Evolutionary conservation across 352 stramenopile genomes (phyloP).

Genomic region (Thalassiosira hispida): DNA sequence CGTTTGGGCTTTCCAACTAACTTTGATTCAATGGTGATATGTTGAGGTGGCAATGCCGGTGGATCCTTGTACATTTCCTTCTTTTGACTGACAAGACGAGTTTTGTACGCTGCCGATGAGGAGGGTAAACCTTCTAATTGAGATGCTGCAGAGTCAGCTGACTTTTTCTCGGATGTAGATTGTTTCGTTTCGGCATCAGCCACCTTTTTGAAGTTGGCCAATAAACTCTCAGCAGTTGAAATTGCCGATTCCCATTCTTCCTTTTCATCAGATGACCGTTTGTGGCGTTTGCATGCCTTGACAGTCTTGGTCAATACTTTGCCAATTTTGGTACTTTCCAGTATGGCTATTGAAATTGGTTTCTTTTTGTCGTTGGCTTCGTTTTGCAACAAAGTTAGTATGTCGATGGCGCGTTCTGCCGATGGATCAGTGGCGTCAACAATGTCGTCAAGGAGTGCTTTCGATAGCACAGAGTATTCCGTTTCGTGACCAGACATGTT

Average conservation of each 20-base stretch:
- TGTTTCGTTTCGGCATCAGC: conserved; percentile 39
- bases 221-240: conserved; percentile 26
- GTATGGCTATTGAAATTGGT: conserved; percentile 30
- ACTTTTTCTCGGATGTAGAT: neutral
- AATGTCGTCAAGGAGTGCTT: no score
- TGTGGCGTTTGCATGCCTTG: conserved; percentile 62
- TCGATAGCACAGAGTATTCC: no score
- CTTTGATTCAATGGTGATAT: conserved; percentile 52
- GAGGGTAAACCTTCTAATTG: neutral
- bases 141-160: neutral
- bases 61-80: conserved; percentile 85
- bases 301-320: conserved; percentile 59
- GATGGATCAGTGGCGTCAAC: no score
- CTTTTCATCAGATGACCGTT: conserved; percentile 40
- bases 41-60: conserved; percentile 59
- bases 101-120: conserved; percentile 48
- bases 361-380: conserved; percentile 24
- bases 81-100: conserved; percentile 64
- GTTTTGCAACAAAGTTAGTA: conserved; percentile 30
- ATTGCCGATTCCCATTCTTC: conserved; percentile 50
- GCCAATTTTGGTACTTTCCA: conserved; percentile 65
- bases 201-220: conserved; percentile 53
- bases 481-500: no score
- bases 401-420: conserved; percentile 18
- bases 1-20: conserved; percentile 47